These are phyloP conservation scores for Hemerocallis citrina DNA, from an alignment of 106 monocot genomes.

Conservation along the genomic window DNA sequence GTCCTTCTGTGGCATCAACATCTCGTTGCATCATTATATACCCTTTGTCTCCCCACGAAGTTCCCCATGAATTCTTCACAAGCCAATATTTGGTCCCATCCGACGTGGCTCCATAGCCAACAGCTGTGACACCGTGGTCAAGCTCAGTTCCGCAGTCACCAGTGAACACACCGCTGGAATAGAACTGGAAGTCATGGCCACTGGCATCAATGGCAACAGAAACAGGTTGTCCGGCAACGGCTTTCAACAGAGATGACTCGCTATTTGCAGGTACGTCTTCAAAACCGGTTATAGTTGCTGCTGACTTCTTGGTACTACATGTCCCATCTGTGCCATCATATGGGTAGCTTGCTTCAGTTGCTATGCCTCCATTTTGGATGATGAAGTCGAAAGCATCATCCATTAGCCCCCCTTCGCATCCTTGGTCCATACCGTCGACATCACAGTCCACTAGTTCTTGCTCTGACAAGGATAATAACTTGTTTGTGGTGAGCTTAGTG, in stretches of 20 bases:
- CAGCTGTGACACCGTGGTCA: constrained; percentile 3
- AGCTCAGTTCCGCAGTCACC: background rate
- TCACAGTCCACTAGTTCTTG: constrained; percentile 66
- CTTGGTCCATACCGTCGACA: constrained; percentile 20
- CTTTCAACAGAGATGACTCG: constrained; percentile 23
- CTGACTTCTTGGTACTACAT: constrained; percentile 9
- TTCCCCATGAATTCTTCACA: constrained; percentile 12
- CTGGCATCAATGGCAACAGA: constrained; percentile 5
- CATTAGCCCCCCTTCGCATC: constrained; percentile 60
- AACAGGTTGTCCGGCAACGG: constrained; percentile 25
- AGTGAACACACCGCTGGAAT: background rate
- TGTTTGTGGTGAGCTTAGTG: constrained; percentile 35
- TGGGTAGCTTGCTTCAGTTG: constrained; percentile 49
- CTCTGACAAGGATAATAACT: constrained; percentile 41
- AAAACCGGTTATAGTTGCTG: background rate
- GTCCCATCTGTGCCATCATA: constrained; percentile 15
- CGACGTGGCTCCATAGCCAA: background rate
- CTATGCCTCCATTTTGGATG: constrained; percentile 49
- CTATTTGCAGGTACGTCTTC: constrained; percentile 31
- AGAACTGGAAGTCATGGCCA: background rate
- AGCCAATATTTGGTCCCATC: constrained; percentile 12
- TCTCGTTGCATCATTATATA: constrained; percentile 6
- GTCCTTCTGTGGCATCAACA: background rate
- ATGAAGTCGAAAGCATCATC: constrained; percentile 65
- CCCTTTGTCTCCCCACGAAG: constrained; percentile 6